A percentile compares a stretch with the other conserved stretches of the same genome.
phyloP scores from a whole-genome alignment of 2,329 filamentous ascomycete genomes.

The Aureobasidium subglaciale region DNA sequence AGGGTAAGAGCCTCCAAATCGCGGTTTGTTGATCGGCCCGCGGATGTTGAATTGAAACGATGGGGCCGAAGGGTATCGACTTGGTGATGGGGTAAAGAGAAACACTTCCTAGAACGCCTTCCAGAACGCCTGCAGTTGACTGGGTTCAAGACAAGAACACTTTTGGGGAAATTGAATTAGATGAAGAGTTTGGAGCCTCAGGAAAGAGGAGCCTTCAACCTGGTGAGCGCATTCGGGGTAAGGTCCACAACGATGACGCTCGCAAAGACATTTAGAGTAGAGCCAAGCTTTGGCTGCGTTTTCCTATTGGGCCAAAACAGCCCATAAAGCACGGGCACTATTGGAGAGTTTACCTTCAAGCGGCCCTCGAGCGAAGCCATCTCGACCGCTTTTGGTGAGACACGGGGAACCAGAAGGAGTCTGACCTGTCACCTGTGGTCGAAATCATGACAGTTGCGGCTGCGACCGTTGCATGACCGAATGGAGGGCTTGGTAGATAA shows the following conservation, averaged over 20 bases:
- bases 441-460: background rate
- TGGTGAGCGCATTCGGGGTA: background rate
- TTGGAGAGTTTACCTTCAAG: background rate
- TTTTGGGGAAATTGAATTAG: background rate
- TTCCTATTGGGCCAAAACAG: background rate
- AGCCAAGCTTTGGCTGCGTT: background rate
- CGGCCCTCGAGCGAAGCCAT: background rate
- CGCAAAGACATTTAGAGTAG: background rate
- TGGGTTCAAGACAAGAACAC: background rate
- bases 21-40: constrained; percentile 12
- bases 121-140: background rate
- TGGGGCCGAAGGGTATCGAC: background rate
- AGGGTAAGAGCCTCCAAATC: background rate
- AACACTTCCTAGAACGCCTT: background rate
- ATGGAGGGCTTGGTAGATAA: background rate
- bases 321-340: background rate
- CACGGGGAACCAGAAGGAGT: background rate
- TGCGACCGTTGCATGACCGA: background rate
- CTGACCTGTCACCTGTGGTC: constrained; percentile 1
- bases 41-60: constrained; percentile 3
- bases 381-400: background rate
- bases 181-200: background rate
- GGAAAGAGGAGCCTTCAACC: background rate
- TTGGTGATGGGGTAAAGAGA: background rate
- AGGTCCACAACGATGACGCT: background rate